Conservation (phyloP, 2,329 filamentous ascomycete genomes). For the Aspergillus pseudoterreus region DNA sequence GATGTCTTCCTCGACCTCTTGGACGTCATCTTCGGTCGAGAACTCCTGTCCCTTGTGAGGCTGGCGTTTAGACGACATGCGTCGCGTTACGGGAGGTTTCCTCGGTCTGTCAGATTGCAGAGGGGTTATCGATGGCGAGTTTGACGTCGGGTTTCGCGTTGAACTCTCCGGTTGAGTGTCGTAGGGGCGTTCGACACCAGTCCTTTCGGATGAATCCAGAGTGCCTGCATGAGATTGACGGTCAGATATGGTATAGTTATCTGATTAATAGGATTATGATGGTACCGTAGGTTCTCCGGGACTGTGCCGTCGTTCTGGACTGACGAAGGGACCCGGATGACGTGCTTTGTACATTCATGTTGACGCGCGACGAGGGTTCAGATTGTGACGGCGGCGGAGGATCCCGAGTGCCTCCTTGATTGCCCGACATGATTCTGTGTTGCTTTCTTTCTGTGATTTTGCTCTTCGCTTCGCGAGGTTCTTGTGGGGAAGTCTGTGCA, state of each 20-base stretch:
- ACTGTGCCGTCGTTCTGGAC: constrained; percentile 10
- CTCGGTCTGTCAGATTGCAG: constrained; percentile 47
- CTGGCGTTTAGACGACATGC: constrained; percentile 67
- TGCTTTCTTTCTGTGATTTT: background rate
- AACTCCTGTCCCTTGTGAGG: constrained; percentile 82
- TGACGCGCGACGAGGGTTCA: constrained; percentile 8
- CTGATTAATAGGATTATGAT: background rate
- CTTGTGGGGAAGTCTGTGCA: background rate
- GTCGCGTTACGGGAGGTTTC: constrained; percentile 70
- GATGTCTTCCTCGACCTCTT: constrained; percentile 72
- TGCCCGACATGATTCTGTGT: background rate
- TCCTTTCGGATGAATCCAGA: constrained; percentile 23
- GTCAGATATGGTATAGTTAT: background rate
- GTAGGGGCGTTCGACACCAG: constrained; percentile 22
- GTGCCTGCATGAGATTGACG: constrained; percentile 22
- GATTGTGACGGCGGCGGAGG: constrained; percentile 6
- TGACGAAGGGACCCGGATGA: constrained; percentile 14
- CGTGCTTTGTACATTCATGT: constrained; percentile 11
- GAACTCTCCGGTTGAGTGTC: constrained; percentile 28
- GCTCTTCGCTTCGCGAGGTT: background rate
- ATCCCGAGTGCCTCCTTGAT: constrained; percentile 5
- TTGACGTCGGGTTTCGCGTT: constrained; percentile 33
- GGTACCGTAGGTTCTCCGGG: constrained; percentile 30
- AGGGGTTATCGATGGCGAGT: constrained; percentile 43
- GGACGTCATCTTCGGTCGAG: constrained; percentile 82